Conservation (phyloP, 768 basidiomycete species). For the Lactarius psammicola region DNA sequence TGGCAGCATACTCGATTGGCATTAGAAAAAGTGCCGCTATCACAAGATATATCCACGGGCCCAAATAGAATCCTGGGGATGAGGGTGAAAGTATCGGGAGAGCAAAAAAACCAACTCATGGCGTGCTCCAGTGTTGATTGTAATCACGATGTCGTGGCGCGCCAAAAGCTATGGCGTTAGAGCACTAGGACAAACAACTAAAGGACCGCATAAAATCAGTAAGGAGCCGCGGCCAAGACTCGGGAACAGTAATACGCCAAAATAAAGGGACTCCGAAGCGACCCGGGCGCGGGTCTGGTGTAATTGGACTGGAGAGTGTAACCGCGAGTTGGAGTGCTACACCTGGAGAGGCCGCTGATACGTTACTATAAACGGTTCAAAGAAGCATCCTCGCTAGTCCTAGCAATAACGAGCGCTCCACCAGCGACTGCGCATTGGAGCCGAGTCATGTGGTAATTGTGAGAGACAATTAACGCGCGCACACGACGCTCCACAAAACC, state of each 20-base stretch:
- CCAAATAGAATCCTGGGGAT: background rate
- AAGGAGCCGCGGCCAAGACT: background rate
- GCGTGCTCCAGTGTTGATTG: background rate
- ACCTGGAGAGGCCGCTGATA: background rate
- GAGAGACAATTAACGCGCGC: background rate
- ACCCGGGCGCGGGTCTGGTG: no score
- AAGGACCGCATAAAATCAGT: background rate
- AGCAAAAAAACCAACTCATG: background rate
- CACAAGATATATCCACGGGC: background rate
- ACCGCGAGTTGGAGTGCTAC: background rate
- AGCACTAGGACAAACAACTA: background rate
- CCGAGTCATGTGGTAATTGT: background rate
- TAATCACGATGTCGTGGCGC: background rate
- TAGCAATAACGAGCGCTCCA: background rate
- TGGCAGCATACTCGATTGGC: background rate
- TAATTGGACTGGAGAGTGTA: no score
- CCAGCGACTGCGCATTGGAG: background rate
- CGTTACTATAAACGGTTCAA: background rate
- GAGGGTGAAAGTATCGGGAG: background rate
- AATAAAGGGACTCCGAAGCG: background rate
- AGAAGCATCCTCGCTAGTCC: background rate
- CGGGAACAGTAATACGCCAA: background rate
- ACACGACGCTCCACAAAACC: background rate
- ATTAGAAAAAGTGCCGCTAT: background rate
- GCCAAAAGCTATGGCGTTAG: background rate